Base-by-base conservation (phyloP, 345 rosid species). In the Salix exigua region DNA sequence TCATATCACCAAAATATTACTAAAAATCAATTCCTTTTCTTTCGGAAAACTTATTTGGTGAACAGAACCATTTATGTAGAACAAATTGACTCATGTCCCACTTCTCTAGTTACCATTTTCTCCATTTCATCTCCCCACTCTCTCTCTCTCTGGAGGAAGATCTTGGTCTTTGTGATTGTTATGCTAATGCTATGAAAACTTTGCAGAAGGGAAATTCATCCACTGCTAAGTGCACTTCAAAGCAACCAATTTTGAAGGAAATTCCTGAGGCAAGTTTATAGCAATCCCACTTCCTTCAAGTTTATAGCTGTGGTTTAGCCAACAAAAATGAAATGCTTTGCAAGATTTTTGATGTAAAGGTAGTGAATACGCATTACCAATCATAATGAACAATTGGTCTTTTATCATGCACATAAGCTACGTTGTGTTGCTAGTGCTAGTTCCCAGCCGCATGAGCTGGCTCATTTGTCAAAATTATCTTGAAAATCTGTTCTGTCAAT, bases 211-310 rank as follows among this genome's bases (percentile, higher is more conserved):
- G 76, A 28, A 60, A 16, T 7, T 17, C 53, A 30, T 4, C 12
- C 42, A 21, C 58, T 62, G 40, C 69, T 66, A 62, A 62, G 62
- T 58, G 16, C 26, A 28, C 68, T 73, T 35, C 1, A n/a, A 44
- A n/a, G 8, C 55, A 51, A 23, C 64, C 84, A 23, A 77, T 77
- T 73, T 31, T 77, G 61, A 76, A 73, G 61, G 74, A 77, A 33
- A 33, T 62, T 61, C 13, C 51, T 21, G 18, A 73, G 78, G 77
- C 77, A 68, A 81, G 80, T 73, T 64, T 26, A 25, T 62, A 58
- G 63, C 46, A 64, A 60, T 9, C 48, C 31, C 14, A 37, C 23
- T 25, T n/a, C n/a, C 28, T 38, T 58, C 25, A 21, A 53, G 37
- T 35, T 72, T 8, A 60, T 21, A 13, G 25, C 51, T 3, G 18